Conservation (phyloP, 83 land plant genomes). For the Isoetes engelmannii region DNA sequence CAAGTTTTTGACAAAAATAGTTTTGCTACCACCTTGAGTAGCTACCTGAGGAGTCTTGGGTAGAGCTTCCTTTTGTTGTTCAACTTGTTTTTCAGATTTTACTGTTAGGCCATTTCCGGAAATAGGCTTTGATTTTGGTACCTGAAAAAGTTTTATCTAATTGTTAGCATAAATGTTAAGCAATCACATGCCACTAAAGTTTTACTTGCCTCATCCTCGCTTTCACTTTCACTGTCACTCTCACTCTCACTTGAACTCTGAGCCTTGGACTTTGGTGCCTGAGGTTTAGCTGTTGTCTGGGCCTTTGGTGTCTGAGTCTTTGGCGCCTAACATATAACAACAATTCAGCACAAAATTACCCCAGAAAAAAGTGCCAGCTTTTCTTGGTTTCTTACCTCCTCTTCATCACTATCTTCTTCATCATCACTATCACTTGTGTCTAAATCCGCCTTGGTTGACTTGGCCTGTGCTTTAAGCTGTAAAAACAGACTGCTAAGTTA, state of each 20-base stretch:
- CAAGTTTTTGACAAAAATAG: slow-evolving; percentile 67
- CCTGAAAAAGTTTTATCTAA: background rate
- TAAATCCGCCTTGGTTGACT: background rate
- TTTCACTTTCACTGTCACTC: slow-evolving; percentile 38
- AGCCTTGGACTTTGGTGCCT: background rate
- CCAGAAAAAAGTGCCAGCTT: background rate
- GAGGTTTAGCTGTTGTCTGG: too few relatives aligned
- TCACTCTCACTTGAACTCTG: slow-evolving; percentile 20
- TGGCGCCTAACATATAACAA: background rate
- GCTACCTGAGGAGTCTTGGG: slow-evolving; percentile 48
- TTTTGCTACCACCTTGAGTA: slow-evolving; percentile 38
- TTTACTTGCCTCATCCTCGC: slow-evolving; percentile 17
- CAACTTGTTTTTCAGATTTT: too few relatives aligned
- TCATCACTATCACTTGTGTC: background rate
- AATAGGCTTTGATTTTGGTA: slow-evolving; percentile 15
- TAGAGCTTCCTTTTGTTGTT: slow-evolving; percentile 26
- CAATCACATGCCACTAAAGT: background rate
- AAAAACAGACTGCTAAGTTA: too few relatives aligned
- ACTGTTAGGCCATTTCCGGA: slow-evolving; percentile 17
- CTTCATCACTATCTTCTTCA: slow-evolving; percentile 27
- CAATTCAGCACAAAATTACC: background rate
- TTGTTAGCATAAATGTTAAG: background rate
- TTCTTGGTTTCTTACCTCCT: slow-evolving; percentile 26
- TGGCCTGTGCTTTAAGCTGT: too few relatives aligned
- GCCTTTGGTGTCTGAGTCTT: too few relatives aligned